Evolutionary conservation across 2,329 filamentous ascomycete species (phyloP), one percentile per base, ranked within the genome.

Genomic region (Cladobotryum protrusum): DNA sequence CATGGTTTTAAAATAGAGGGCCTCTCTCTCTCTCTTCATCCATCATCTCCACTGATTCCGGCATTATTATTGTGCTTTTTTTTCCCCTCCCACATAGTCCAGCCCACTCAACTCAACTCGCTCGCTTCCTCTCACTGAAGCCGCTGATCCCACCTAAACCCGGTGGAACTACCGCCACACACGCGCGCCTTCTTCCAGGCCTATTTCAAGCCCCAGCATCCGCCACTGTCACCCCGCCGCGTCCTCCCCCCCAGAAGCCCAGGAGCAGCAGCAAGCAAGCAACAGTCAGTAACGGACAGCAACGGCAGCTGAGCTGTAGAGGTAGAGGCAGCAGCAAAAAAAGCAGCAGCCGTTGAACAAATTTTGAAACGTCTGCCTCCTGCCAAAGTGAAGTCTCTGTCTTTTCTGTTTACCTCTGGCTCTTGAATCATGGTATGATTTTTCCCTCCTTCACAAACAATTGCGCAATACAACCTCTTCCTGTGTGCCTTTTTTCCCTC

Each of bases 101-200:
- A 29, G 4, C 20, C 24, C 20, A 8, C 24, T 29, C 24, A 29
- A 29, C 24, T 6, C 37, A 29, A 29, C 24, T 29, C 6, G 24
- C 24, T 13, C 39, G 19, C 15, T 13, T 18, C 15, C 15, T 37
- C 15, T 15, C 13, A 37, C 35, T 37, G 35, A n/a, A 36, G 41
- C 15, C 17, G n/a, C 17, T 20, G 18, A 18, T n/a, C 41, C 35
- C 29, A 29, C 24, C 24, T 33, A 34, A 37, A 29, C 20, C 36
- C n/a, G 4, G 36, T 18, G 36, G 15, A 29, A 46, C 45, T 45
- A 42, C 45, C 46, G 50, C 50, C 50, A 48, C 50, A 48, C 45
- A 48, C 50, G 46, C 47, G 47, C 50, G 50, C 46, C 46, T 48
- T 45, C 45, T 43, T 37, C n/a, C 29, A 19, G 35, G 19, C 17